phyloP scores from a whole-genome alignment of 2,329 filamentous ascomycete genomes.

The Exophiala aquamarina region DNA sequence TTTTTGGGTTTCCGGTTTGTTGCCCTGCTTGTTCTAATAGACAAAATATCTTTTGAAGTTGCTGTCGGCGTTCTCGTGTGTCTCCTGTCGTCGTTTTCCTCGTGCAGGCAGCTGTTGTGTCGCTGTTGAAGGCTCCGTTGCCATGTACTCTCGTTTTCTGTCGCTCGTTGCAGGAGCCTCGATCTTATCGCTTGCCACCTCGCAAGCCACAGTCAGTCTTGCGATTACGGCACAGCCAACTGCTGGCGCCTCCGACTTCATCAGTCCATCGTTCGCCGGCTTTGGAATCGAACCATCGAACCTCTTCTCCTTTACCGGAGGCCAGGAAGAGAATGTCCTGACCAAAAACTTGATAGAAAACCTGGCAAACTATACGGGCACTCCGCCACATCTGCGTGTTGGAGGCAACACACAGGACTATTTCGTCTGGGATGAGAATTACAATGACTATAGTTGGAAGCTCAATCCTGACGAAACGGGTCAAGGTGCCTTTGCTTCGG shows the following conservation, averaged over 20 bases:
- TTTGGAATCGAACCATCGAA: slow-evolving; percentile 56
- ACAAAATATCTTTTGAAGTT: too few relatives aligned
- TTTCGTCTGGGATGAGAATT: slow-evolving; percentile 44
- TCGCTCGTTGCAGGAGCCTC: slow-evolving; percentile 16
- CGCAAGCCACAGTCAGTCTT: slow-evolving; percentile 19
- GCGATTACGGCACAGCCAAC: slow-evolving; percentile 20
- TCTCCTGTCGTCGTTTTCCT: too few relatives aligned
- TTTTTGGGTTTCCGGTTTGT: too few relatives aligned
- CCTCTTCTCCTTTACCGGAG: slow-evolving; percentile 52
- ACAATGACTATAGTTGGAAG: slow-evolving; percentile 38
- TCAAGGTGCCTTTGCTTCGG: slow-evolving; percentile 41
- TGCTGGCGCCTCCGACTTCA: slow-evolving; percentile 23
- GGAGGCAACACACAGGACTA: slow-evolving; percentile 55
- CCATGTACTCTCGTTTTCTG: slow-evolving; percentile 21
- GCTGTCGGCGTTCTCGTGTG: too few relatives aligned
- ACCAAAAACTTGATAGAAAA: slow-evolving; percentile 51
- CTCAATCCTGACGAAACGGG: slow-evolving; percentile 39
- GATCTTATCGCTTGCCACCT: slow-evolving; percentile 11
- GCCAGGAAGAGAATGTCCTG: slow-evolving; percentile 41
- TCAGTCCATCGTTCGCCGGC: slow-evolving; percentile 49
- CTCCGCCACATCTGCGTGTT: slow-evolving; percentile 49
- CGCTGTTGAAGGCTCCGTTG: not conserved
- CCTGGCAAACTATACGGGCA: slow-evolving; percentile 50
- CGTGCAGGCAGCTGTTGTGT: too few relatives aligned
- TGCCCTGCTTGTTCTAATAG: too few relatives aligned